Percentiles rank a stretch among this genome's conserved stretches.
phyloP scores from a whole-genome alignment of 2,329 filamentous ascomycete species.

The Chaetomium strumarium region DNA sequence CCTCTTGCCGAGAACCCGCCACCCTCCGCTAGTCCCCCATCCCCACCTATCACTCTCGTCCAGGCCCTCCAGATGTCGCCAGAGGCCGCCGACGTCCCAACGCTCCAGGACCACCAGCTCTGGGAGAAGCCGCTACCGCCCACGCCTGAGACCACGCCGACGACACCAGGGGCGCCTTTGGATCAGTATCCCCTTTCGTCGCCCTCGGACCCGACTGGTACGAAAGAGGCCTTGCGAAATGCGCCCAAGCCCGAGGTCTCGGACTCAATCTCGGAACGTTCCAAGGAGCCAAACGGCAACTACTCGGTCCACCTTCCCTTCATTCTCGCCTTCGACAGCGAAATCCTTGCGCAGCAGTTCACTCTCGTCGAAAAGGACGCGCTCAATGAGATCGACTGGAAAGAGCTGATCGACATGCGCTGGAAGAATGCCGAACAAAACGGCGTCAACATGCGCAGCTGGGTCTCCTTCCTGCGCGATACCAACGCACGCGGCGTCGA shows the following conservation, averaged over 20 bases:
- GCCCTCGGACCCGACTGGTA: slow-evolving; percentile 29
- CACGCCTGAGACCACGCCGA: slow-evolving; percentile 46
- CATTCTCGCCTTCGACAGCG: slow-evolving; percentile 73
- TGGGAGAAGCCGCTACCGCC: slow-evolving; percentile 43
- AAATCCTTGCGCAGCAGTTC: slow-evolving; percentile 73
- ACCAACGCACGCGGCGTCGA: slow-evolving; percentile 70
- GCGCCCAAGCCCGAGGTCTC: slow-evolving; percentile 28
- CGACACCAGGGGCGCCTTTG: slow-evolving; percentile 33
- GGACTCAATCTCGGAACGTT: slow-evolving; percentile 17
- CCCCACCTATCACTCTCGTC: slow-evolving; percentile 43
- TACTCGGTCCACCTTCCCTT: slow-evolving; percentile 66
- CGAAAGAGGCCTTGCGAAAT: slow-evolving; percentile 34
- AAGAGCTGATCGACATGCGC: slow-evolving; percentile 74
- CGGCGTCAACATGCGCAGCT: slow-evolving; percentile 56
- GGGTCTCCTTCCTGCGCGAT: slow-evolving; percentile 74
- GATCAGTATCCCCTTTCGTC: slow-evolving; percentile 28
- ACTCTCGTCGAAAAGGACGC: slow-evolving; percentile 83
- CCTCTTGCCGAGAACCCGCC: slow-evolving; percentile 30
- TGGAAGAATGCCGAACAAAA: slow-evolving; percentile 67
- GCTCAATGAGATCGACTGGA: slow-evolving; percentile 82
- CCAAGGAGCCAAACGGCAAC: slow-evolving; percentile 30
- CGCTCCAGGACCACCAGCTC: slow-evolving; percentile 37
- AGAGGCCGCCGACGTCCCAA: slow-evolving; percentile 32
- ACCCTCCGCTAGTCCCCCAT: slow-evolving; percentile 31
- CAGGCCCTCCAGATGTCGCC: slow-evolving; percentile 43